A percentile compares a stretch with the other conserved stretches of the same genome.
Evolutionary conservation across 129 eudicot species (phyloP).

Genomic region (Scalesia atractyloides): DNA sequence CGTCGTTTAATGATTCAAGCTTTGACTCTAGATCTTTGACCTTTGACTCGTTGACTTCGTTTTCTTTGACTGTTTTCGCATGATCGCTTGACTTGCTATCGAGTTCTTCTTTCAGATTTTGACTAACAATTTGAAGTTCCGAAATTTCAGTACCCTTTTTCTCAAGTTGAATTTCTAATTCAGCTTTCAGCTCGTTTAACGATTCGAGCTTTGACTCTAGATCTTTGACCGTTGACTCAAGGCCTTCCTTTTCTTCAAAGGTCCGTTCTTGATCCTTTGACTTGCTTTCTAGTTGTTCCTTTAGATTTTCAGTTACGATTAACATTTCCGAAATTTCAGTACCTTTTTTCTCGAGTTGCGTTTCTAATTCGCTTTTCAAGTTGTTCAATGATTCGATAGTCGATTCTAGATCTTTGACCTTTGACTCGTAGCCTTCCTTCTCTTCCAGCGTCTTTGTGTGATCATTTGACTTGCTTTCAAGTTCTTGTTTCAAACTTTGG

Average conservation of each 20-base stretch:
- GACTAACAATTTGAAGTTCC: not conserved
- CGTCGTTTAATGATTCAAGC: slow-evolving; percentile 22
- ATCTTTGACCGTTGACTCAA: slow-evolving; percentile 37
- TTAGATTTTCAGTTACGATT: slow-evolving; percentile 50
- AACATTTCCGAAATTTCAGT: slow-evolving; percentile 32
- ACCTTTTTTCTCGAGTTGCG: slow-evolving; percentile 38
- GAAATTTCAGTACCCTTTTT: slow-evolving; percentile 24
- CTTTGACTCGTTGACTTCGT: slow-evolving; percentile 14
- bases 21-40: slow-evolving; percentile 32
- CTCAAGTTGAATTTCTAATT: slow-evolving; percentile 43
- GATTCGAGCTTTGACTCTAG: slow-evolving; percentile 43
- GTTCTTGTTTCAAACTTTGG: slow-evolving; percentile 37
- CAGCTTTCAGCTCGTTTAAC: slow-evolving; percentile 32
- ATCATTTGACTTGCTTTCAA: slow-evolving; percentile 39
- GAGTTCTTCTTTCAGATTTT: slow-evolving; percentile 34
- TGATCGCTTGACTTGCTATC: slow-evolving; percentile 45
- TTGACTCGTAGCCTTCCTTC: slow-evolving; percentile 41
- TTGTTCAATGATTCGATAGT: slow-evolving; percentile 38
- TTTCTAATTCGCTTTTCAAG: slow-evolving; percentile 46
- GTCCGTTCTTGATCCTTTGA: slow-evolving; percentile 42
- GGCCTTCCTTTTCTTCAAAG: slow-evolving; percentile 53
- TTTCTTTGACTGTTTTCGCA: slow-evolving; percentile 18
- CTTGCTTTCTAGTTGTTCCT: slow-evolving; percentile 60
- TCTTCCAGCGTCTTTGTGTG: slow-evolving; percentile 37
- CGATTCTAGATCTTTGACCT: slow-evolving; percentile 35